Evolutionary conservation across 164 flowering plant species (phyloP).

Genomic region (Buxus sempervirens): DNA sequence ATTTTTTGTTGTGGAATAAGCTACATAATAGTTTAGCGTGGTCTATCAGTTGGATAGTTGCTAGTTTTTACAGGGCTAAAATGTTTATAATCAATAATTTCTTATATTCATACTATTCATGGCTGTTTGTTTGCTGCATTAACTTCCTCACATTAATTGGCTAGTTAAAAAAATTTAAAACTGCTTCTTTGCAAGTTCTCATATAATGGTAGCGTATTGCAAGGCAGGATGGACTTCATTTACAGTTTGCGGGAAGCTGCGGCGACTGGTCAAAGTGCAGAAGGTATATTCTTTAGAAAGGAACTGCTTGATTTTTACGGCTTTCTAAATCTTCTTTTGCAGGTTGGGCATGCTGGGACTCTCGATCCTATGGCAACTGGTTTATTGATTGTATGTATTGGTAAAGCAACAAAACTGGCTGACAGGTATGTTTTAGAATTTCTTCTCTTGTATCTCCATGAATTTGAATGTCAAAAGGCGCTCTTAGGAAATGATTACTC

Average conservation of each 20-base stretch:
- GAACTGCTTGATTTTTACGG: slow-evolving; percentile 2
- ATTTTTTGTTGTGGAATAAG: no score
- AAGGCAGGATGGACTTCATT: slow-evolving; percentile 96
- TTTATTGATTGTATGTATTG: slow-evolving; percentile 89
- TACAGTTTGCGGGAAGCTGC: slow-evolving; percentile 95
- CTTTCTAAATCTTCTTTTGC: slow-evolving; percentile 13
- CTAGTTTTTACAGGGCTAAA: no score
- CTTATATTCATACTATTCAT: no score
- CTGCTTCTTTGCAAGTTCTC: not conserved
- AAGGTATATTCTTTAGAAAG: slow-evolving; percentile 49
- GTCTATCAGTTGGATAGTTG: no score
- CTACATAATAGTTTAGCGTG: no score
- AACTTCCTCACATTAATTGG: no score
- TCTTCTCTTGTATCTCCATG: not conserved
- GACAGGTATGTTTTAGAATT: slow-evolving; percentile 55
- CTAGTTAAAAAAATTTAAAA: no score
- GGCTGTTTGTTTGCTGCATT: no score
- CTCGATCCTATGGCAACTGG: slow-evolving; percentile 99
- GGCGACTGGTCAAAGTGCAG: slow-evolving; percentile 83
- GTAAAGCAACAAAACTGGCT: slow-evolving; percentile 89
- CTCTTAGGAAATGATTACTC: not conserved
- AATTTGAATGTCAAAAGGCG: not conserved
- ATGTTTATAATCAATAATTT: no score
- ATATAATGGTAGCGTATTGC: slow-evolving; percentile 12
- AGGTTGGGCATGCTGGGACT: slow-evolving; percentile 99